Percentiles rank a stretch among this genome's conserved stretches.
Conservation (phyloP, 805 yeast genomes). For the Clavispora santaluciae region DNA sequence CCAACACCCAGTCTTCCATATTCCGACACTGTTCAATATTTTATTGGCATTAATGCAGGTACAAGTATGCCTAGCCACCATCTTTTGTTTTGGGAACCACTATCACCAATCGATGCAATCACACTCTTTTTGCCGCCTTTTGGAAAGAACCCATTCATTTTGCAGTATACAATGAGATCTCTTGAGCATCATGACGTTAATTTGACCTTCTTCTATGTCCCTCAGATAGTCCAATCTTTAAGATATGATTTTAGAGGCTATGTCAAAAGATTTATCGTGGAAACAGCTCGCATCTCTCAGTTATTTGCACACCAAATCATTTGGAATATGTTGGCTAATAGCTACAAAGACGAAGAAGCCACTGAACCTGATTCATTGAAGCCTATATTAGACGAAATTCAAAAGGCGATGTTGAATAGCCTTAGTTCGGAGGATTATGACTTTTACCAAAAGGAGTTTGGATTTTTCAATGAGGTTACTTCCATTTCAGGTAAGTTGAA, state of each 20-base stretch:
- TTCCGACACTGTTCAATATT: constrained; percentile 57
- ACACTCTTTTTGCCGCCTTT: constrained; percentile 75
- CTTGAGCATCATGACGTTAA: constrained; percentile 83
- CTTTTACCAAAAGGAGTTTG: constrained; percentile 79
- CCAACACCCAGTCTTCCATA: constrained; percentile 57
- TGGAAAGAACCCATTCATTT: constrained; percentile 57
- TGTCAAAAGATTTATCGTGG: constrained; percentile 82
- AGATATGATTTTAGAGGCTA: constrained; percentile 81
- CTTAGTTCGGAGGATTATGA: constrained; percentile 57
- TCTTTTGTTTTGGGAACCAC: constrained; percentile 65
- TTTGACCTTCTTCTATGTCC: constrained; percentile 91
- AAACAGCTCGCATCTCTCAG: constrained; percentile 86
- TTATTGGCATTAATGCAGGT: constrained; percentile 37
- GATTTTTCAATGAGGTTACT: constrained; percentile 87
- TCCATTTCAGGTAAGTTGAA: constrained; percentile 90
- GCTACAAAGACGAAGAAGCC: constrained; percentile 85
- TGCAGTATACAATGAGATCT: constrained; percentile 89
- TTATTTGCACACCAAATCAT: constrained; percentile 95
- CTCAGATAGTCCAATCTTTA: constrained; percentile 92
- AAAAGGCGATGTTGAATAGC: constrained; percentile 54
- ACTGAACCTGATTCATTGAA: constrained; percentile 74
- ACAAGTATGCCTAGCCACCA: constrained; percentile 36
- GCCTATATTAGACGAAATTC: constrained; percentile 74
- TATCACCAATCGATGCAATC: constrained; percentile 80
- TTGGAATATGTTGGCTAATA: constrained; percentile 96